phyloP scores from a whole-genome alignment of 2,329 filamentous ascomycete species.

The Torrubiella hemipterigena region DNA sequence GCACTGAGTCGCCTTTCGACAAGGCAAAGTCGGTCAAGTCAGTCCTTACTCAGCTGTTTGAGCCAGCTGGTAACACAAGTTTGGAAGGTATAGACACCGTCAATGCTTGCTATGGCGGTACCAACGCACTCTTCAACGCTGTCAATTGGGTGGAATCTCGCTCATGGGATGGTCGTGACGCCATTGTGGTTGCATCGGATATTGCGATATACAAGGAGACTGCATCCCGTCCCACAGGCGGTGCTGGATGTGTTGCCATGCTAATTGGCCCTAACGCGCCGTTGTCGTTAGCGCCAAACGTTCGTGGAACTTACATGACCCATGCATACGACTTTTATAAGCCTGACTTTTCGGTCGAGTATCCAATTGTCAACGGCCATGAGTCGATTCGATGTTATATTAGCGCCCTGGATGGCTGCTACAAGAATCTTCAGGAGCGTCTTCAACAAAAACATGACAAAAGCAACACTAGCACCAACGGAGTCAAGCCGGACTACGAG shows the following conservation, averaged over 20 bases:
- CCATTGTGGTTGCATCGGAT: constrained; percentile 68
- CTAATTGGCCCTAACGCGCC: constrained; percentile 69
- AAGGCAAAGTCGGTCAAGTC: constrained; percentile 89
- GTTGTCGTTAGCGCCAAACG: constrained; percentile 64
- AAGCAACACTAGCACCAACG: constrained; percentile 41
- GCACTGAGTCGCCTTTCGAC: constrained; percentile 76
- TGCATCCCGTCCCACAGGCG: constrained; percentile 68
- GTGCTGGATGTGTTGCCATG: constrained; percentile 68
- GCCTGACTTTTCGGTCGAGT: constrained; percentile 77
- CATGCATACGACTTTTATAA: constrained; percentile 89
- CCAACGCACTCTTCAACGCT: constrained; percentile 73
- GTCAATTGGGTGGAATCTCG: constrained; percentile 82
- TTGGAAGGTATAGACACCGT: constrained; percentile 73
- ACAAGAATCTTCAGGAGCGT: constrained; percentile 75
- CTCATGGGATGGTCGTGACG: constrained; percentile 74
- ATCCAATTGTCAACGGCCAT: constrained; percentile 75
- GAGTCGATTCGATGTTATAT: constrained; percentile 75
- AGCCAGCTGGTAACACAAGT: constrained; percentile 74
- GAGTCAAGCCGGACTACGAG: constrained; percentile 39
- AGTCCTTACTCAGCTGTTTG: constrained; percentile 76
- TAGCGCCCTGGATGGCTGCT: constrained; percentile 68
- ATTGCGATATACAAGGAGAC: constrained; percentile 82
- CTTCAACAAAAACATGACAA: constrained; percentile 55
- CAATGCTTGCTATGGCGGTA: constrained; percentile 80
- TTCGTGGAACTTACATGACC: constrained; percentile 69